These are phyloP conservation scores for Mycena vulgaris DNA, from an alignment of 768 basidiomycete species.

Conservation along the genomic window DNA sequence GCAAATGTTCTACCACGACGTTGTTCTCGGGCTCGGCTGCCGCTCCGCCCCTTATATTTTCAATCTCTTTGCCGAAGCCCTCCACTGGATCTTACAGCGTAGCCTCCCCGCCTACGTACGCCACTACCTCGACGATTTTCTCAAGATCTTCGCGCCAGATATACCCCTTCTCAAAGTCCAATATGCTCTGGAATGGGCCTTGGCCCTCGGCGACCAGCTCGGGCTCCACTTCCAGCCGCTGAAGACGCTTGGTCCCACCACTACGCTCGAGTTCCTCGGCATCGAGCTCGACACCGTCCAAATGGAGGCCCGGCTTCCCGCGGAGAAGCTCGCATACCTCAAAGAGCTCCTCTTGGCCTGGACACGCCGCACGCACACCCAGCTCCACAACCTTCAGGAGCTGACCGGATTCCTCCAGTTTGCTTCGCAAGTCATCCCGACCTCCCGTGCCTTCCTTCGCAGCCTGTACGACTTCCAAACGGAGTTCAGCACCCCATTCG, in stretches of 20 bases:
- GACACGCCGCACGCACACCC: constrained; percentile 5
- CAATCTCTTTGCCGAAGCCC: constrained; percentile 19
- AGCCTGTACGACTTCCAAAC: constrained; percentile 17
- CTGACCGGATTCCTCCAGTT: constrained; percentile 37
- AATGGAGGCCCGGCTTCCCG: constrained; percentile 31
- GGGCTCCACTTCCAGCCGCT: no score
- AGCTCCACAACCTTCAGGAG: constrained; percentile 26
- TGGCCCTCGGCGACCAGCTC: no score
- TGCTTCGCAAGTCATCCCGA: constrained; percentile 33
- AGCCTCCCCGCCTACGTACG: constrained; percentile 48
- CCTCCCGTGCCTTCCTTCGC: constrained; percentile 30
- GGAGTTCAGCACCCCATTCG: constrained; percentile 31
- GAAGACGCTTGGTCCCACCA: constrained; percentile 47
- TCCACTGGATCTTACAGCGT: constrained; percentile 18
- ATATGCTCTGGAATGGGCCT: constrained; percentile 43
- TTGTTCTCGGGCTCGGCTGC: background rate
- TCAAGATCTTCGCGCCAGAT: constrained; percentile 42
- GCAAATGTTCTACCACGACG: background rate
- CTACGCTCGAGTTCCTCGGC: constrained; percentile 45
- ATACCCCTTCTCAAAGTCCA: constrained; percentile 6
- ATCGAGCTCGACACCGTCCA: constrained; percentile 38
- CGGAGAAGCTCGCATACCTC: constrained; percentile 28
- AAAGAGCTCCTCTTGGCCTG: constrained; percentile 4
- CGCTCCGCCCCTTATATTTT: no score
- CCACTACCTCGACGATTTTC: constrained; percentile 57